phyloP scores from a whole-genome alignment of 2,329 filamentous ascomycete genomes.

The Fusarium sublunatum region DNA sequence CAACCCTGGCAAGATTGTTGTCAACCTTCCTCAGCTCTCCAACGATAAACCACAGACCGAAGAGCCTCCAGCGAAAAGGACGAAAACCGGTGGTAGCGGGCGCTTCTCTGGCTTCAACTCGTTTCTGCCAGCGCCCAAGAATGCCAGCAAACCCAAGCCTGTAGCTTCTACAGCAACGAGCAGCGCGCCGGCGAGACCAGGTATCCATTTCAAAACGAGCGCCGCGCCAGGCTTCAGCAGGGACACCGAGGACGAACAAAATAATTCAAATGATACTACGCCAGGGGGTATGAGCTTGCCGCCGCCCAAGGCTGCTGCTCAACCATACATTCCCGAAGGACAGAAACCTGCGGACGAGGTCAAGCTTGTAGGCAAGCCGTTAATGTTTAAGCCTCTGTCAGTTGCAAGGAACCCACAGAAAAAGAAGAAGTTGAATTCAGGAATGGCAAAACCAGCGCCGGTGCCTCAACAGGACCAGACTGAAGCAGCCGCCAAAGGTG shows the following conservation, averaged over 20 bases:
- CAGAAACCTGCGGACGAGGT: constrained; percentile 71
- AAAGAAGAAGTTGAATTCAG: constrained; percentile 64
- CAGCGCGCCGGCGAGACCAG: constrained; percentile 32
- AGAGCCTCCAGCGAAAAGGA: constrained; percentile 74
- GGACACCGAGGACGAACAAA: constrained; percentile 51
- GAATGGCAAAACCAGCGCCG: constrained; percentile 21
- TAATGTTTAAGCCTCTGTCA: constrained; percentile 90
- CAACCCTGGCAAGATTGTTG: constrained; percentile 84
- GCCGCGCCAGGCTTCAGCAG: constrained; percentile 84
- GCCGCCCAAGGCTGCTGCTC: constrained; percentile 54
- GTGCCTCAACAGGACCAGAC: constrained; percentile 20
- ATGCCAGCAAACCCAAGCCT: constrained; percentile 52
- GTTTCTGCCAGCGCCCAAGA: constrained; percentile 86
- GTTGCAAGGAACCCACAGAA: constrained; percentile 80
- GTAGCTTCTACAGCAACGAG: constrained; percentile 49
- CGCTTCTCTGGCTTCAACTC: constrained; percentile 86
- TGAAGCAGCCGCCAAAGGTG: constrained; percentile 32
- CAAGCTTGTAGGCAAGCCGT: constrained; percentile 79
- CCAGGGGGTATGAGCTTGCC: constrained; percentile 51
- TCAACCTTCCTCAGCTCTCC: constrained; percentile 74
- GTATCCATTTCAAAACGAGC: constrained; percentile 82
- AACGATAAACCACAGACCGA: constrained; percentile 50
- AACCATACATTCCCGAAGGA: constrained; percentile 64
- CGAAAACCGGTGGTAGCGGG: constrained; percentile 66
- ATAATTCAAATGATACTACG: constrained; percentile 29